Base-by-base conservation (phyloP, 2,329 filamentous ascomycete genomes). In the Pseudocercospora macadamiae region DNA sequence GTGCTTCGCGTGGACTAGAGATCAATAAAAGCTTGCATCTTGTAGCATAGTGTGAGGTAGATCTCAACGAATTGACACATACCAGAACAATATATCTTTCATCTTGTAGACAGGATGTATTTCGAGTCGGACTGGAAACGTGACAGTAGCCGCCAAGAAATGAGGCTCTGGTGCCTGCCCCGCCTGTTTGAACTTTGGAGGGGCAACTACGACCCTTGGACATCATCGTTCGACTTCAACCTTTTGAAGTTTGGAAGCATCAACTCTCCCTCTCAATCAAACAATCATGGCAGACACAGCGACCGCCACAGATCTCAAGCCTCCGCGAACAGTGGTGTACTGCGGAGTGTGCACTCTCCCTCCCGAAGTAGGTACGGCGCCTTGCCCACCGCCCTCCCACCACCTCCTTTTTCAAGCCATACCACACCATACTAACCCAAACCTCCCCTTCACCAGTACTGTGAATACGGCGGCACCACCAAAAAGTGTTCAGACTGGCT, bases 401-500 rank as follows among this genome's bases (percentile, higher is more conserved):
- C 54, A 51, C 51, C 54, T 36, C 21, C 5, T 19, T 4, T 25
- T 14, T 12, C 7, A 12, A 26, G 42, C 49, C 25, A 23, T 34
- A n/a, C 44, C n/a, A n/a, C 16, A 48, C 16, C 21, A 54, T 23
- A 26, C 42, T 26, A 45, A 19, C 23, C 59, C 57, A 68, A 47
- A 65, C 54, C 21, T 12, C 45, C 12, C 2, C 19, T 25, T 7
- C 12, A 5, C 18, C 32, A 97, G 95, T 99, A 97, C 80, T 99
- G 95, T 82, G 95, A 99, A 79, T 97, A 97, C 77, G 95, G 95
- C 72, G 93, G 93, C 65, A 97, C 93, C 36, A 88, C 89, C 21
- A 96, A 92, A 79, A 99, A 97, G 80, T 99, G 95, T 80, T 89
- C 93, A 76, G 93, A 97, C 75, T 99, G 95, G 95, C 86, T 99